phyloP scores from a whole-genome alignment of 768 basidiomycete species.

The Heimioporus sp. region DNA sequence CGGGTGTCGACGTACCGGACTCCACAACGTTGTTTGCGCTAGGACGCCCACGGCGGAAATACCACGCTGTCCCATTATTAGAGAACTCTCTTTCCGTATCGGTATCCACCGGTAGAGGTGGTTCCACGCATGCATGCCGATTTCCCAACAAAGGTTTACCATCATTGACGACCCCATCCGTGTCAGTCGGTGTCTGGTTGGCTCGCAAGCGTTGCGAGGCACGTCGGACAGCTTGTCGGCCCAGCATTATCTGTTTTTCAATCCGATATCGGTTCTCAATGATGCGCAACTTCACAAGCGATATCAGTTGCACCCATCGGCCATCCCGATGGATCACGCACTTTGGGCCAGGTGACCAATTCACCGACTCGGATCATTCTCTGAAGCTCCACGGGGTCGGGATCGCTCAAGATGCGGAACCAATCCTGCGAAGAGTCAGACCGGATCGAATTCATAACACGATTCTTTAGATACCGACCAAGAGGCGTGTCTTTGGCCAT shows the following conservation, averaged over 20 bases:
- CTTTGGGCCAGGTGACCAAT: conserved; percentile 96
- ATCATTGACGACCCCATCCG: conserved; percentile 23
- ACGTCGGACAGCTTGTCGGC: conserved; percentile 69
- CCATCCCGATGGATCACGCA: conserved; percentile 31
- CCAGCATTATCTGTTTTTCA: conserved; percentile 80
- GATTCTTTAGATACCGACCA: conserved; percentile 42
- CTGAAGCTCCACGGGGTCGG: conserved; percentile 72
- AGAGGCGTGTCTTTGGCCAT: conserved; percentile 79
- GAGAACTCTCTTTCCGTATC: conserved; percentile 75
- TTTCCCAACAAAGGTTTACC: conserved; percentile 21
- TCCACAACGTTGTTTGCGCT: conserved; percentile 20
- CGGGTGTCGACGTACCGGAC: conserved; percentile 35
- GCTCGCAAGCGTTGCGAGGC: conserved; percentile 41
- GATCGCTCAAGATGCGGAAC: conserved; percentile 81
- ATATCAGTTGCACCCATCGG: conserved; percentile 8
- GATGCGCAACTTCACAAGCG: conserved; percentile 73
- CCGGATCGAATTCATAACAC: neutral
- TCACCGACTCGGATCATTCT: conserved; percentile 88
- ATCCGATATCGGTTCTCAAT: conserved; percentile 85
- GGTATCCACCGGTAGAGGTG: conserved; percentile 71
- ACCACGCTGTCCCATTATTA: conserved; percentile 49
- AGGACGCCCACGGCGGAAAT: conserved; percentile 49
- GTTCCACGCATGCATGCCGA: conserved; percentile 38
- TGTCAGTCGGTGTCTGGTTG: conserved; percentile 20
- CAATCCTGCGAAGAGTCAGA: conserved; percentile 56